Conservation (phyloP, 495 filamentous ascomycete species). For the Neurospora discreta region DNA sequence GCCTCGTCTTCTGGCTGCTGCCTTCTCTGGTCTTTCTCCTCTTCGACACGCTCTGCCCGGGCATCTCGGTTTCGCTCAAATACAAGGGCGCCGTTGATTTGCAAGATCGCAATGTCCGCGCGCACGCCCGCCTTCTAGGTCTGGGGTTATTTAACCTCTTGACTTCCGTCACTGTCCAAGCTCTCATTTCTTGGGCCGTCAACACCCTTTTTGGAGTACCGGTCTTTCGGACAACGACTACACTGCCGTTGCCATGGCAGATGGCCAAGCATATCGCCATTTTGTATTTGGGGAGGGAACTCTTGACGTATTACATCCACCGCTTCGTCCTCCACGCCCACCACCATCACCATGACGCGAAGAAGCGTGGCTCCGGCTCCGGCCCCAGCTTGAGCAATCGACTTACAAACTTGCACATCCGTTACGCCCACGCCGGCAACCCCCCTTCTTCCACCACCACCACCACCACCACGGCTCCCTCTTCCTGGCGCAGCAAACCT, state of each 20-base stretch:
- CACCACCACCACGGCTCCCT: conserved; percentile 44
- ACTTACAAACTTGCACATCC: not conserved
- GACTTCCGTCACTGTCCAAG: conserved; percentile 46
- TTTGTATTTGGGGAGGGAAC: conserved; percentile 46
- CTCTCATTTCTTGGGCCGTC: conserved; percentile 30
- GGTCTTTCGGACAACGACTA: conserved; percentile 32
- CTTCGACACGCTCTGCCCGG: conserved; percentile 61
- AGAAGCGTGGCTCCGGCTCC: conserved; percentile 6
- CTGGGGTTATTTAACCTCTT: conserved; percentile 57
- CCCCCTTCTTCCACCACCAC: conserved; percentile 37
- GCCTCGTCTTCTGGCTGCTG: conserved; percentile 59
- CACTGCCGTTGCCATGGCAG: conserved; percentile 36
- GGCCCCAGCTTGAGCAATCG: conserved; percentile 22
- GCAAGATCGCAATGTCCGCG: conserved; percentile 41
- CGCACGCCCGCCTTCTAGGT: conserved; percentile 29
- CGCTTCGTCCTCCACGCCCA: conserved; percentile 54
- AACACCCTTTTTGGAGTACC: conserved; percentile 9
- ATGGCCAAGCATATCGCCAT: conserved; percentile 54
- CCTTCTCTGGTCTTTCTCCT: conserved; percentile 64
- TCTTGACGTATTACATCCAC: conserved; percentile 59
- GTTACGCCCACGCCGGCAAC: not conserved
- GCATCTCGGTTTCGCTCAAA: conserved; percentile 55
- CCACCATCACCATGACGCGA: not conserved
- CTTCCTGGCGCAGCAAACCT: conserved; percentile 51
- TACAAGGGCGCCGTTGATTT: conserved; percentile 52